These are phyloP conservation scores for Echium plantagineum DNA, from an alignment of 257 asterid genomes.

Conservation along the genomic window DNA sequence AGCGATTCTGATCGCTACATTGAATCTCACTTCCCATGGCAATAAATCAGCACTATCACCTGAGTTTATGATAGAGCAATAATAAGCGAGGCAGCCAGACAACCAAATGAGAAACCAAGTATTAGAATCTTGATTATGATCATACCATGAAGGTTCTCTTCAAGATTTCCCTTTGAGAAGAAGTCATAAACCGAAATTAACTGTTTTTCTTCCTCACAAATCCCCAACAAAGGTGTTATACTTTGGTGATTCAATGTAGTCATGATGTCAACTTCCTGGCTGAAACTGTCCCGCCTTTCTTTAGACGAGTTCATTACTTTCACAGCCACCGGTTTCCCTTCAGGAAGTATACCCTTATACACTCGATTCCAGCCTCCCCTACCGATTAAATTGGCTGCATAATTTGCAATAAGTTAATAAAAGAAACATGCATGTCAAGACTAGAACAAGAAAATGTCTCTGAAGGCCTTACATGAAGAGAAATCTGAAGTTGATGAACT, in stretches of 20 bases:
- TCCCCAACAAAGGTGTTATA: slow-evolving; percentile 56
- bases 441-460: too few species aligned
- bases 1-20: slow-evolving; percentile 64
- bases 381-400: slow-evolving; percentile 61
- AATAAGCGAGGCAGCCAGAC: slow-evolving; percentile 4
- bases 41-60: slow-evolving; percentile 35
- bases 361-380: slow-evolving; percentile 77
- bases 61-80: slow-evolving; percentile 8
- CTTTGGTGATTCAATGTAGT: slow-evolving; percentile 60
- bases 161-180: slow-evolving; percentile 63
- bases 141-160: slow-evolving; percentile 70
- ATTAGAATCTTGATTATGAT: not conserved
- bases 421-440: too few species aligned
- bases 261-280: slow-evolving; percentile 67
- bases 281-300: slow-evolving; percentile 53
- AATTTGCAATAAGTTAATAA: not conserved
- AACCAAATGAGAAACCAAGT: not conserved
- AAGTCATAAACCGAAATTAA: slow-evolving; percentile 65
- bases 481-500: slow-evolving; percentile 47
- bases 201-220: slow-evolving; percentile 45
- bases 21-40: slow-evolving; percentile 70
- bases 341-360: slow-evolving; percentile 67
- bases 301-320: slow-evolving; percentile 50
- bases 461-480: slow-evolving; percentile 34
- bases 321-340: slow-evolving; percentile 63